phyloP scores from a whole-genome alignment of 306 rosid genomes.

The Prunus kanzakura region DNA sequence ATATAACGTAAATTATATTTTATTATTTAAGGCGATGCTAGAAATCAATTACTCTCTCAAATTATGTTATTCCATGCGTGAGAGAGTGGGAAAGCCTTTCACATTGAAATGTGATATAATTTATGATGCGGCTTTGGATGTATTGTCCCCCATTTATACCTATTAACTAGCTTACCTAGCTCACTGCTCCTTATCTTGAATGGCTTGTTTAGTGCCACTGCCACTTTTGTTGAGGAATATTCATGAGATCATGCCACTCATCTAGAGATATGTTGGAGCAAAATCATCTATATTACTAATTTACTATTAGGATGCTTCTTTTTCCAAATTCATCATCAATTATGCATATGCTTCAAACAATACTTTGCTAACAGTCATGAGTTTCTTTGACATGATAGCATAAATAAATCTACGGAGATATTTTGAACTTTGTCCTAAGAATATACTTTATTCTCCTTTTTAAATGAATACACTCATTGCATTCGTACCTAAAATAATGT shows the following conservation, averaged over 20 bases:
- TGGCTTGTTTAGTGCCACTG: not conserved
- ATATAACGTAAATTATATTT: too few relatives aligned
- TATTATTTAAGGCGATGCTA: too few relatives aligned
- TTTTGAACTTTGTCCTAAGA: too few relatives aligned
- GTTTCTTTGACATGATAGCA: not conserved
- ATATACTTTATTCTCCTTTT: too few relatives aligned
- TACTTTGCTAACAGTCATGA: not conserved
- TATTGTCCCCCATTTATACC: not conserved
- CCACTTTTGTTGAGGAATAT: not conserved
- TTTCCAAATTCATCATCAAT: not conserved
- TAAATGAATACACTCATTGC: too few relatives aligned
- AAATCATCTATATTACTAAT: too few relatives aligned
- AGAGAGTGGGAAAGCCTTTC: not conserved
- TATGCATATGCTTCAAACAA: not conserved
- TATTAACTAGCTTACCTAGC: not conserved
- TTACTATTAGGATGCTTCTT: not conserved
- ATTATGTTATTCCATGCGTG: not conserved
- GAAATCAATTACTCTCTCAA: too few relatives aligned
- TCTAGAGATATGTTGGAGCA: not conserved
- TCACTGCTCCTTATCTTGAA: not conserved
- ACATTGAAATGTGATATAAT: not conserved
- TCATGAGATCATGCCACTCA: not conserved
- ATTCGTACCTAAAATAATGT: too few relatives aligned
- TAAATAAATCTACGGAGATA: not conserved
- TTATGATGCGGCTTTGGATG: not conserved